These are phyloP conservation scores for Aureobasidium sp. DNA, from an alignment of 2,329 filamentous ascomycete genomes.

Conservation along the genomic window DNA sequence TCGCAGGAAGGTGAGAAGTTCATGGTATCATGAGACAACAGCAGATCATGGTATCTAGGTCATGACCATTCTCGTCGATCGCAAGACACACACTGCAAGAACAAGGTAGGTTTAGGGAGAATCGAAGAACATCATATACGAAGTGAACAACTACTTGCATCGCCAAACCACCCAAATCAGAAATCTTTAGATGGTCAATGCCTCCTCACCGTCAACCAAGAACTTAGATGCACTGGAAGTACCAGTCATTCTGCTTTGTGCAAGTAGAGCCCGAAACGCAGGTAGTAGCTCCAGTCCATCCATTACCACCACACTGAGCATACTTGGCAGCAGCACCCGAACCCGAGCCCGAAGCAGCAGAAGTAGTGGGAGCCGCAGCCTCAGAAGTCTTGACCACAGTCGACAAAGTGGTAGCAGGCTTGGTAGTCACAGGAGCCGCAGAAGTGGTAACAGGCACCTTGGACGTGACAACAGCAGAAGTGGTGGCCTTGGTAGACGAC, in stretches of 20 bases:
- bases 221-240: slow-evolving; percentile 30
- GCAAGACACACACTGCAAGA: too few relatives aligned
- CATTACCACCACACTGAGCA: slow-evolving; percentile 31
- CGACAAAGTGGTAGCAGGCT: slow-evolving; percentile 1
- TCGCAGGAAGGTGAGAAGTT: neutral
- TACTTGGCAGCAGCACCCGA: slow-evolving; percentile 18
- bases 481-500: neutral
- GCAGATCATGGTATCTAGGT: too few relatives aligned
- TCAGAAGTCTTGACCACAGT: slow-evolving; percentile 3
- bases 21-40: too few relatives aligned
- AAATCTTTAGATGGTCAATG: too few relatives aligned
- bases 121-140: neutral
- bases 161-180: neutral
- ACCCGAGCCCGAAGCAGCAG: slow-evolving; percentile 1
- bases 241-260: slow-evolving; percentile 28
- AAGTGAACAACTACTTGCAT: neutral
- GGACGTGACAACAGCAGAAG: neutral
- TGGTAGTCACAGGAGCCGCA: neutral
- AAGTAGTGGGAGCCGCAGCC: neutral
- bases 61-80: too few relatives aligned
- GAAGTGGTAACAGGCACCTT: neutral
- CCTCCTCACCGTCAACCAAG: neutral
- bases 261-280: slow-evolving; percentile 32
- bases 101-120: neutral
- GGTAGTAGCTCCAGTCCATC: slow-evolving; percentile 30